These are phyloP conservation scores for Xerocomellus amylosporus DNA, from an alignment of 768 basidiomycete species.

Conservation along the genomic window DNA sequence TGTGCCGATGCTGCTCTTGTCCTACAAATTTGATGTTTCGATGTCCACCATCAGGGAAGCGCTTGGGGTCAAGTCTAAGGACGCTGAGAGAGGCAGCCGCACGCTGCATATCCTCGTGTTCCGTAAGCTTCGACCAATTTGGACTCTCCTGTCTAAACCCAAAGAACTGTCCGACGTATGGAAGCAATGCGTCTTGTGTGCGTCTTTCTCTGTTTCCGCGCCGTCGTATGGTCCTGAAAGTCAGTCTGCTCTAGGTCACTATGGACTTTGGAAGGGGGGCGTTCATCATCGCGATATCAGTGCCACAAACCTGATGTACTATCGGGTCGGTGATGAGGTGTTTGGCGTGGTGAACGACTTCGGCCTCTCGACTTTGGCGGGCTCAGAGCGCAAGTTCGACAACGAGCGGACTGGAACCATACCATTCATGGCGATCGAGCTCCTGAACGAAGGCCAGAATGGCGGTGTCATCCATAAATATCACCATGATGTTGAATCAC, in stretches of 20 bases:
- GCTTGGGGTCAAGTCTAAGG: neutral
- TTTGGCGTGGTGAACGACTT: conserved; percentile 17
- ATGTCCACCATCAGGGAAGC: neutral
- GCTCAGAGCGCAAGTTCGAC: neutral
- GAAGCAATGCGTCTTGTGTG: neutral
- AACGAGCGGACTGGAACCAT: conserved; percentile 14
- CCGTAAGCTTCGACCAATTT: neutral
- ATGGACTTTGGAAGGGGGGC: no score
- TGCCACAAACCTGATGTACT: conserved; percentile 15
- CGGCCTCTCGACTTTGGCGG: conserved; percentile 1
- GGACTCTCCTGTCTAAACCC: neutral
- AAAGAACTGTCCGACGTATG: neutral
- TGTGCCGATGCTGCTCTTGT: neutral
- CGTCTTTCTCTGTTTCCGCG: neutral
- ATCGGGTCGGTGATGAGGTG: neutral
- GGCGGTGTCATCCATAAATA: neutral
- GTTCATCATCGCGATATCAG: conserved; percentile 14
- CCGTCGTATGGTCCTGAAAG: no score
- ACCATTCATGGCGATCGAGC: conserved; percentile 14
- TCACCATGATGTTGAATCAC: neutral
- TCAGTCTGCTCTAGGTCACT: no score
- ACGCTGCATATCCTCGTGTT: neutral
- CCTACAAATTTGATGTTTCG: neutral
- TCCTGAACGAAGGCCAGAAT: neutral
- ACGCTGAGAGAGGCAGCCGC: neutral